A percentile compares a stretch with the other conserved stretches of the same genome.
Conservation (phyloP, 257 asterid species). For the Lavandula angustifolia region DNA sequence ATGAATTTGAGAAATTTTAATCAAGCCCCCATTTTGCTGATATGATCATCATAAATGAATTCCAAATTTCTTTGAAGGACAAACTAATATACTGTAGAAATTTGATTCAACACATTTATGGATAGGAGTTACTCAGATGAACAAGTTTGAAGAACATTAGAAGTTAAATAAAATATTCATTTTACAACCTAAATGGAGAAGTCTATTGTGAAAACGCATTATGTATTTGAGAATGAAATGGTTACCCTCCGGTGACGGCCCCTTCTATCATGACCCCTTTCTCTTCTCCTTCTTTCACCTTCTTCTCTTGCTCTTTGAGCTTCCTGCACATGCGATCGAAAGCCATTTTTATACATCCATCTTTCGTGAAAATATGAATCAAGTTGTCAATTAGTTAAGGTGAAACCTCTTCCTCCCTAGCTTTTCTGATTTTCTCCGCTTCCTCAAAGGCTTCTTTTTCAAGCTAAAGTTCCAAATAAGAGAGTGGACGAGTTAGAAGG, state of each 20-base stretch:
- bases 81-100: not conserved
- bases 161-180: conserved; percentile 10
- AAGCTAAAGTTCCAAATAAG: conserved; percentile 44
- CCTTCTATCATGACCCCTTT: conserved; percentile 66
- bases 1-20: not conserved
- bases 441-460: conserved; percentile 82
- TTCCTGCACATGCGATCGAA: conserved; percentile 53
- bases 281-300: conserved; percentile 83
- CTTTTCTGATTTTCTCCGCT: conserved; percentile 80
- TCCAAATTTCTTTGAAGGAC: not conserved
- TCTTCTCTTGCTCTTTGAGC: conserved; percentile 90
- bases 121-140: no score
- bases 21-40: conserved; percentile 13
- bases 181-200: conserved; percentile 8
- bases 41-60: not conserved
- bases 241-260: conserved; percentile 55
- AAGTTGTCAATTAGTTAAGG: conserved; percentile 18
- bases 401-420: conserved; percentile 75
- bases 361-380: not conserved
- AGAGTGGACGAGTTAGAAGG: conserved; percentile 10
- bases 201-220: not conserved
- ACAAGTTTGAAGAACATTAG: not conserved
- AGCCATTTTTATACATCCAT: conserved; percentile 24
- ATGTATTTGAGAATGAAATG: not conserved
- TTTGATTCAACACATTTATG: no score